phyloP scores from a whole-genome alignment of 208 protist species.

The Trypanosoma congolense region DNA sequence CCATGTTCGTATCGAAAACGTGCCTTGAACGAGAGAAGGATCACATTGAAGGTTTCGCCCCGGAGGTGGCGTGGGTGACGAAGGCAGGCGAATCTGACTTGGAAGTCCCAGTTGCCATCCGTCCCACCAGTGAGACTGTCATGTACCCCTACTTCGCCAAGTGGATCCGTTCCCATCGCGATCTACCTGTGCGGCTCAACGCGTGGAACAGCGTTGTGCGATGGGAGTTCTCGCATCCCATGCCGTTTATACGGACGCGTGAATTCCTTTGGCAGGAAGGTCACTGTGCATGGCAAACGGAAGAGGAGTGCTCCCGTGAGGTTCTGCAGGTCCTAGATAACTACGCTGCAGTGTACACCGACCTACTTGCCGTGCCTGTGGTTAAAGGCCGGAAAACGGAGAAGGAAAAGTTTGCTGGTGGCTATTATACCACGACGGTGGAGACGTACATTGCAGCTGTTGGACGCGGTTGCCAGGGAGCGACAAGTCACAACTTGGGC shows the following conservation, averaged over 20 bases:
- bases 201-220: conserved; percentile 99
- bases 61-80: conserved; percentile 95
- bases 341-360: conserved; percentile 95
- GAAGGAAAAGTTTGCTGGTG: conserved; percentile 99
- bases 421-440: conserved; percentile 97
- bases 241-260: conserved; percentile 98
- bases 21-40: conserved; percentile 96
- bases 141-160: conserved; percentile 98
- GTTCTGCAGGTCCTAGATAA: conserved; percentile 94
- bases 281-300: conserved; percentile 91
- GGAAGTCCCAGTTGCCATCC: conserved; percentile 95
- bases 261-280: conserved; percentile 99
- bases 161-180: conserved; percentile 97
- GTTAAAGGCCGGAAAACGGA: conserved; percentile 96
- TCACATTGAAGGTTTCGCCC: conserved; percentile 98
- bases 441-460: conserved; percentile 97
- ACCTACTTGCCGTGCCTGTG: conserved; percentile 96
- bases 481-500: conserved; percentile 94
- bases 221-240: conserved; percentile 99
- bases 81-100: conserved; percentile 82
- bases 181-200: conserved; percentile 97
- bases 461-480: conserved; percentile 96
- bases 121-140: conserved; percentile 98
- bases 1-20: conserved; percentile 96
- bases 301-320: conserved; percentile 93